Evolutionary conservation across 805 yeast species (phyloP), one percentile per base, ranked within the genome.

Genomic region (Ogataea philodendri): DNA sequence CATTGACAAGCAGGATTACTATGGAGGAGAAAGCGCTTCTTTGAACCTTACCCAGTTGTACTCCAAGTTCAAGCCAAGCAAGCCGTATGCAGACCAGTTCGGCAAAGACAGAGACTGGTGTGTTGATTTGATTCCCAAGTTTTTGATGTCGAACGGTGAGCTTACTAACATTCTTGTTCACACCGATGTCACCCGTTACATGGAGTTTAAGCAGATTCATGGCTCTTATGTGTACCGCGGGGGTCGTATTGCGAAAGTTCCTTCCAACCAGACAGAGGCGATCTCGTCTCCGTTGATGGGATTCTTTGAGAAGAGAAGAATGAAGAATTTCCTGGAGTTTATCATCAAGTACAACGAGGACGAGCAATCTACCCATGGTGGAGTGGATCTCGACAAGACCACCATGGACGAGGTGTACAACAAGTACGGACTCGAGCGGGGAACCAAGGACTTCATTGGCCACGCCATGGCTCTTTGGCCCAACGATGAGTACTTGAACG

Each of bases 401-500:
- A 84, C 96, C 32, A 90, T 89, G 90, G 86, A 85, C 47, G 95
- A 87, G 52, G 81, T 93, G 22, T 93, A 84, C 63, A 74, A 76
- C 55, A 82, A 90, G 60, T 93, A 80, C 55, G 96, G 97, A 5
- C 74, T 93, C 36, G 96, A 93, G 53, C 74, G 76, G 37, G 96
- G 96, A 22, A 89, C 97, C 14, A 83, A 86, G 57, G 97, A 93
- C 62, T 93, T 93, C 55, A 85, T 93, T 47, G 98, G 98, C 29
- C 98, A 93, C 62, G 93, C 98, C 4, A 93, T 93, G 98, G 98
- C 97, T 10, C 73, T 93, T 42, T 89, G 95, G 82, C 75, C 93
- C 14, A 89, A 86, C 54, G 98, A 93, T 56, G 88, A 83, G 36
- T 93, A 93, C 60, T 67, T 93, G 55, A 73, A 70, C 42, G 79